Base-by-base conservation (phyloP, 2,329 filamentous ascomycete genomes). In the Samsoniella hepiali region DNA sequence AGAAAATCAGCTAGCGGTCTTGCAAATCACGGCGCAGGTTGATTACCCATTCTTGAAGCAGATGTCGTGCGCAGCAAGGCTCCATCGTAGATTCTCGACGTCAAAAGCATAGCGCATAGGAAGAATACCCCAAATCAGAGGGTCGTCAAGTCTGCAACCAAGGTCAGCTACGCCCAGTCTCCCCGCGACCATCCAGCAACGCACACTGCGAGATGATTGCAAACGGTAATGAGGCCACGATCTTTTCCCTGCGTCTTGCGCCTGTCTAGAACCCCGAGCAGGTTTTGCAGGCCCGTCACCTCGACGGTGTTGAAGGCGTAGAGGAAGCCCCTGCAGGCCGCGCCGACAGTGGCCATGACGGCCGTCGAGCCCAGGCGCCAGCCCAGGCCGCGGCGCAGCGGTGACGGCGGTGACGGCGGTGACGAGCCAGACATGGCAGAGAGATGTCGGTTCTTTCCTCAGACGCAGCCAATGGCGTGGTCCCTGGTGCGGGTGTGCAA, bases 41-140 rank as follows among this genome's bases (percentile, higher is more conserved):
- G 13, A 69, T 66, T 78, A 95, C 91, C 86, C 88, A 73, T 91
- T 94, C 71, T 88, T 89, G 76, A 96, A 99, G 78, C 93, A 97
- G 65, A 99, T 93, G 75, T 99, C 95, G 74, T 97, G 91, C 70
- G 93, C 96, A 31, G 91, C 95, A 62, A 99, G 84, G 10, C 89
- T 87, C 92, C 93, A 98, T 74, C 95, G 87, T 71, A 93, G 82
- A 72, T 93, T 95, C 63, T 84, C 81, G 27, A 90, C 86, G 64
- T 88, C 86, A 71, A 90, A 87, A 67, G 85, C 79, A 72, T 95
- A 91, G 57, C 84, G 82, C 53, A 91, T 75, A 1, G 95, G 95
- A 4, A 99, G 79, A 42, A 92, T 86, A 22, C 94, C 95, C 94
- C 94, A 99, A 69, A 97, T 88, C 64, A 98, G 78, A 32, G 95